Conservation (phyloP, 2,329 filamentous ascomycete genomes). For the Fusarium ramigenum region DNA sequence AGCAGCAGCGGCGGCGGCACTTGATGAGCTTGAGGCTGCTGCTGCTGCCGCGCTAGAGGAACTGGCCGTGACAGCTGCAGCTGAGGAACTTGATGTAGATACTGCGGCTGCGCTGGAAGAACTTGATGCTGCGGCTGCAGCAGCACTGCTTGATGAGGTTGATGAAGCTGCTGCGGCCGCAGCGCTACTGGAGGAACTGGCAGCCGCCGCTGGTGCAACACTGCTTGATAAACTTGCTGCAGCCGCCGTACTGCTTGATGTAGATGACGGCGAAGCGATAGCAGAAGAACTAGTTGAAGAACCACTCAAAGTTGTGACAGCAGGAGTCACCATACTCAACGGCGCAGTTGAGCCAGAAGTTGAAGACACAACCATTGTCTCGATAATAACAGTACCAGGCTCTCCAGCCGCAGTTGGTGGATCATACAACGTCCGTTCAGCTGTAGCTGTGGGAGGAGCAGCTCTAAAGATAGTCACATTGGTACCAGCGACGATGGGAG, state of each 20-base stretch:
- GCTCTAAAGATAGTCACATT: constrained; percentile 6
- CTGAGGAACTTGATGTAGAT: not conserved
- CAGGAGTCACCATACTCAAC: not conserved
- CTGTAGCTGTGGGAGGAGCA: constrained; percentile 1
- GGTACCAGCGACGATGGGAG: not conserved
- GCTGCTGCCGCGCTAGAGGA: not conserved
- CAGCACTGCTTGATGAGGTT: not conserved
- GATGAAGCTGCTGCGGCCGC: not conserved
- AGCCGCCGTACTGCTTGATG: not conserved
- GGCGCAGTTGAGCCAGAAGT: not conserved
- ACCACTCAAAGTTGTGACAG: not conserved
- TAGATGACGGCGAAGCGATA: not conserved
- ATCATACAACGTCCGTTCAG: constrained; percentile 4
- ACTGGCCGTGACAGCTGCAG: not conserved
- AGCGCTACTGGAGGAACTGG: not conserved
- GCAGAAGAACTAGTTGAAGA: not conserved
- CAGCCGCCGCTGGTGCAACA: fast-evolving
- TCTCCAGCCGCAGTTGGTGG: constrained; percentile 5
- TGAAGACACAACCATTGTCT: not conserved
- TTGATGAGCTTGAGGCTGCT: not conserved
- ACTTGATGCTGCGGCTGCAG: not conserved
- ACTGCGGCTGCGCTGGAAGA: not conserved
- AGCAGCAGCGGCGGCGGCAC: not conserved
- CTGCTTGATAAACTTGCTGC: not conserved
- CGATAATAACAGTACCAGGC: constrained; percentile 17